phyloP scores from a whole-genome alignment of 2,329 filamentous ascomycete genomes.

The Fusarium floridanum region DNA sequence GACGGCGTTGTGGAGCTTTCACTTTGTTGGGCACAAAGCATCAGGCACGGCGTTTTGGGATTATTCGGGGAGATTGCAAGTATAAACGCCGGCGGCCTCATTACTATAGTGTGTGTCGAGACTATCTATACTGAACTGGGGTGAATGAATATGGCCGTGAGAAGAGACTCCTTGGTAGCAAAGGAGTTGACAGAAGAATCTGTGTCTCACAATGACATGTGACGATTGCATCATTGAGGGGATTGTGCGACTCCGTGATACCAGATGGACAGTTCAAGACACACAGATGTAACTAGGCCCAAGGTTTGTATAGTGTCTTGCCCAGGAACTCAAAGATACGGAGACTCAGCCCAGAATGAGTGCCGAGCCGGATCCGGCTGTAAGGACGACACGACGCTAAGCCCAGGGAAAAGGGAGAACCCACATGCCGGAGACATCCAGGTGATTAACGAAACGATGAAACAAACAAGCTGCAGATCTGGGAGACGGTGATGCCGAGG shows the following conservation, averaged over 20 bases:
- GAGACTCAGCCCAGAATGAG: constrained; percentile 15
- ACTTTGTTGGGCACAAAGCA: constrained; percentile 39
- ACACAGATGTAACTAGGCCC: not conserved
- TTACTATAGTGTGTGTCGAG: constrained; percentile 5
- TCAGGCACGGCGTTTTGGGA: constrained; percentile 36
- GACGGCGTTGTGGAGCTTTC: constrained; percentile 41
- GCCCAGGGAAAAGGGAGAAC: constrained; percentile 10
- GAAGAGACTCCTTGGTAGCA: constrained; percentile 3
- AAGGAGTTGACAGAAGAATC: constrained; percentile 4
- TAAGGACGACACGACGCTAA: not conserved
- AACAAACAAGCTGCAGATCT: constrained; percentile 34
- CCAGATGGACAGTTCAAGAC: not conserved
- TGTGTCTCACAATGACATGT: constrained; percentile 15
- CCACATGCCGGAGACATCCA: constrained; percentile 27
- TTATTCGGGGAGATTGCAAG: constrained; percentile 27
- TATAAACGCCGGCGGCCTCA: constrained; percentile 17
- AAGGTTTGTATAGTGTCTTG: not conserved
- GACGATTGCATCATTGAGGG: constrained; percentile 15
- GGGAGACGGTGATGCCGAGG: constrained; percentile 36
- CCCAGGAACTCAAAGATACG: not conserved
- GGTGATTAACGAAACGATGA: constrained; percentile 15
- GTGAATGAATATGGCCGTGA: constrained; percentile 13
- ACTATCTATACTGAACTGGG: constrained; percentile 6
- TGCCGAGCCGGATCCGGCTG: constrained; percentile 22
- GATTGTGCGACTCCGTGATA: constrained; percentile 1